Base-by-base conservation (phyloP, 352 stramenopile genomes). In the Pythium dissotocum region DNA sequence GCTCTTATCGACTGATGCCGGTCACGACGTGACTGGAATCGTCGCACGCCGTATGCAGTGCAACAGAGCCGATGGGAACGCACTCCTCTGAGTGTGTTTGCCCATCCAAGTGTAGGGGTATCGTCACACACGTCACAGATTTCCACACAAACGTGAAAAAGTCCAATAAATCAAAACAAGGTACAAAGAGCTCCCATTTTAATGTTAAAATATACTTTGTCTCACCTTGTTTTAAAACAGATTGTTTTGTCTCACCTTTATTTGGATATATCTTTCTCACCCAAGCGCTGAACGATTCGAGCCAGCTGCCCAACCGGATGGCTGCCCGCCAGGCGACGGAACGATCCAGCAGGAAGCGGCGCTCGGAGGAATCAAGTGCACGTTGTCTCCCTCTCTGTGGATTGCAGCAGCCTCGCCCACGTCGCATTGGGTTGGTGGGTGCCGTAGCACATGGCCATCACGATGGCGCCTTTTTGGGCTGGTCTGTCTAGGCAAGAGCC, bases 71-170 rank as follows among this genome's bases (percentile, higher is more conserved):
- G 8, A 42, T 10, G 36, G 36, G 9, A 42, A 42, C 6, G 6
- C 2, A 42, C 10, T 42, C 33, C 33, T 36, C 33, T 8, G 33
- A n/a, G n/a, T n/a, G n/a, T n/a, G n/a, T 8, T 36, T 36, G 36
- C 36, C 36, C 36, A 42, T 42, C 36, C 36, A 42, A 42, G 36
- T 10, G 36, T 10, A 16, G 36, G 36, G 36, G 8, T 10, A 42
- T 49, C 12, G 40, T 49, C 40, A 14, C 40, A 49, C 40, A 49
- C 40, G 40, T 49, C 40, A 49, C 40, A 49, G 40, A n/a, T 49
- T 49, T 2, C 12, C 13, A 4, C 38, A 4, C 7, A 46, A 12
- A n/a, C 38, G 4, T 9, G n/a, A n/a, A n/a, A n/a, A n/a, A n/a
- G n/a, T n/a, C n/a, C n/a, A n/a, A n/a, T n/a, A n/a, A n/a, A n/a